Evolutionary conservation across 2,329 filamentous ascomycete genomes (phyloP).

Genomic region (Penicillium sp.): DNA sequence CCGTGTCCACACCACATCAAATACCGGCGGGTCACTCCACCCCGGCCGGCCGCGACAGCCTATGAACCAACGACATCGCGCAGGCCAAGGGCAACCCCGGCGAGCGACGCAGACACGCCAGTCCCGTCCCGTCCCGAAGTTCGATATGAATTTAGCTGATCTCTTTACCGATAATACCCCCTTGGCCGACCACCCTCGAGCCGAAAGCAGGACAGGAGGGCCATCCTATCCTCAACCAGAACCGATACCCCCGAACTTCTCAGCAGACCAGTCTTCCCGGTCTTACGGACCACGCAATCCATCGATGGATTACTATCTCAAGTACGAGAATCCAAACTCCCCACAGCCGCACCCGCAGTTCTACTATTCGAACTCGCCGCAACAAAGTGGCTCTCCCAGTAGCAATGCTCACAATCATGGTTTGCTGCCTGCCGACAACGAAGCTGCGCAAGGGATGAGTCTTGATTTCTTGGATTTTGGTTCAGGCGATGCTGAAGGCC

Average conservation of each 20-base stretch:
- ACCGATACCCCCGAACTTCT: slow-evolving; percentile 24
- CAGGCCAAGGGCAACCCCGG: slow-evolving; percentile 29
- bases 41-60: slow-evolving; percentile 19
- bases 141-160: slow-evolving; percentile 58
- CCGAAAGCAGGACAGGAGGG: slow-evolving; percentile 28
- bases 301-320: slow-evolving; percentile 37
- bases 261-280: slow-evolving; percentile 25
- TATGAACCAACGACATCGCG: slow-evolving; percentile 25
- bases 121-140: slow-evolving; percentile 53
- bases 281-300: slow-evolving; percentile 30
- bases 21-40: slow-evolving; percentile 14
- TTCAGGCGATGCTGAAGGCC: slow-evolving; percentile 35
- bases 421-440: slow-evolving; percentile 24
- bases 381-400: slow-evolving; percentile 35
- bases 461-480: slow-evolving; percentile 58
- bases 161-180: slow-evolving; percentile 50
- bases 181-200: slow-evolving; percentile 38
- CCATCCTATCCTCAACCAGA: slow-evolving; percentile 30
- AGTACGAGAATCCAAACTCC: slow-evolving; percentile 38
- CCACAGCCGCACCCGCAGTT: slow-evolving; percentile 35
- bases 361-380: slow-evolving; percentile 37
- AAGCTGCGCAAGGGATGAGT: slow-evolving; percentile 41
- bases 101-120: slow-evolving; percentile 37
- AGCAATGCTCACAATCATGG: slow-evolving; percentile 27
- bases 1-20: slow-evolving; percentile 22